Evolutionary conservation across 2,329 filamentous ascomycete genomes (phyloP), one percentile per base, ranked within the genome.

Genomic region (Alternaria tenuissima): DNA sequence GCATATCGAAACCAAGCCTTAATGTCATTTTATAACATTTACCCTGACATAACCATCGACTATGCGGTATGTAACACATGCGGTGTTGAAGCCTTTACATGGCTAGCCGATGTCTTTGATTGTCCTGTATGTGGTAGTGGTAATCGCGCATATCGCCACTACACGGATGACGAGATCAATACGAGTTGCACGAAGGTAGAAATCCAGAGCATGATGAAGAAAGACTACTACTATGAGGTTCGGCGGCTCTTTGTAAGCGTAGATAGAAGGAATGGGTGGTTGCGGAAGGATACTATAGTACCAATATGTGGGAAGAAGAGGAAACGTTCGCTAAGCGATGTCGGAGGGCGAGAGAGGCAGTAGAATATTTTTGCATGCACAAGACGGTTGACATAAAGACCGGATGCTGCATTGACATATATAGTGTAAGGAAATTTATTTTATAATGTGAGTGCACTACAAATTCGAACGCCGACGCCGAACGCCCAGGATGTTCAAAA

Each of bases 41-140:
- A 66, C 38, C 52, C 55, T 2, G 20, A 58, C 4, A 22, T 42
- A 16, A 30, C 47, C 22, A 46, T 66, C 9, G 22, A 65, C 14
- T 51, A 48, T 14, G 38, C 62, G 48, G 39, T 64, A 8, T 69
- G 65, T 54, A 64, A 14, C 2, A 49, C 14, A 5, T 68, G 65
- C 22, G 30, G 43, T 3, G 43, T 48, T 2, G 59, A 55, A 22
- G 46, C 47, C 0, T 68, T 66, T 47, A 22, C 56, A 8, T 68
- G 67, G 65, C 44, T 68, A 38, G 60, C 63, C 6, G 53, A 65
- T 22, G 22, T 30, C 1, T 68, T 68, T 28, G 14, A 28, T 1
- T 69, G 65, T 26, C 52, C 55, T 18, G n/a, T 34, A 4, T 66
- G 63, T 32, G 60, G 65, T 5, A 46, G 52, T 7, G 46, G 22